Evolutionary conservation across 1,284 basidiomycete genomes (phyloP).

Genomic region (Kalmanozyma brasiliensis): DNA sequence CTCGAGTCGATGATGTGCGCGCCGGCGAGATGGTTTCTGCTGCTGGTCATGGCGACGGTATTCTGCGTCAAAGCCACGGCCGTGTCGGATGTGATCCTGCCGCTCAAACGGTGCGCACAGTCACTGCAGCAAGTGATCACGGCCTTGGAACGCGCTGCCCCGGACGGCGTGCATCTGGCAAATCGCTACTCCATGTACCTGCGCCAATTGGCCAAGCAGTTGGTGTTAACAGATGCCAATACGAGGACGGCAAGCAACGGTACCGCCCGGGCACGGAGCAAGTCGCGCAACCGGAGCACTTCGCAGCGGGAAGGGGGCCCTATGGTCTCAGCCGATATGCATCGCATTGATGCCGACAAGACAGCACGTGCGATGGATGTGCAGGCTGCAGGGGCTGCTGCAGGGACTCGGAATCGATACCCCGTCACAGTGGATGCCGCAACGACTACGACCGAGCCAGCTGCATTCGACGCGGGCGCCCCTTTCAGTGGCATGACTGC

Average conservation of each 20-base stretch:
- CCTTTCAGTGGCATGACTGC: background rate
- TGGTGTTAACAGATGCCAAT: slow-evolving; percentile 47
- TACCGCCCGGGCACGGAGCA: slow-evolving; percentile 11
- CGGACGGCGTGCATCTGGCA: slow-evolving; percentile 47
- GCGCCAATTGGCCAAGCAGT: slow-evolving; percentile 47
- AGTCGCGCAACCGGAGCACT: slow-evolving; percentile 15
- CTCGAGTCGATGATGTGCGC: slow-evolving; percentile 54
- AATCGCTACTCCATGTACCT: slow-evolving; percentile 49
- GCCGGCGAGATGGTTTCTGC: slow-evolving; percentile 52
- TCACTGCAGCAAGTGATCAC: slow-evolving; percentile 52
- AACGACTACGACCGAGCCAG: background rate
- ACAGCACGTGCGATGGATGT: background rate
- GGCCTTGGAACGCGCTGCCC: slow-evolving; percentile 38
- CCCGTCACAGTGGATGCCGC: background rate
- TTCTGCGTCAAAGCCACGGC: slow-evolving; percentile 54
- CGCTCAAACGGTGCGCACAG: slow-evolving; percentile 45
- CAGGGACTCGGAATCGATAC: background rate
- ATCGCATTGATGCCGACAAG: background rate
- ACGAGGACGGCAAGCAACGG: slow-evolving; percentile 16
- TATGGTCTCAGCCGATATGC: slow-evolving; percentile 6
- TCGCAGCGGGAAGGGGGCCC: slow-evolving; percentile 2
- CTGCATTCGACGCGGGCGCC: background rate
- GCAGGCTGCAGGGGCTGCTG: background rate
- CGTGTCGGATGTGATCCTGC: slow-evolving; percentile 48
- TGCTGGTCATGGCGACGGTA: slow-evolving; percentile 51